Base-by-base conservation (phyloP, 1,284 basidiomycete species). In the Cystobasidium slooffiae region DNA sequence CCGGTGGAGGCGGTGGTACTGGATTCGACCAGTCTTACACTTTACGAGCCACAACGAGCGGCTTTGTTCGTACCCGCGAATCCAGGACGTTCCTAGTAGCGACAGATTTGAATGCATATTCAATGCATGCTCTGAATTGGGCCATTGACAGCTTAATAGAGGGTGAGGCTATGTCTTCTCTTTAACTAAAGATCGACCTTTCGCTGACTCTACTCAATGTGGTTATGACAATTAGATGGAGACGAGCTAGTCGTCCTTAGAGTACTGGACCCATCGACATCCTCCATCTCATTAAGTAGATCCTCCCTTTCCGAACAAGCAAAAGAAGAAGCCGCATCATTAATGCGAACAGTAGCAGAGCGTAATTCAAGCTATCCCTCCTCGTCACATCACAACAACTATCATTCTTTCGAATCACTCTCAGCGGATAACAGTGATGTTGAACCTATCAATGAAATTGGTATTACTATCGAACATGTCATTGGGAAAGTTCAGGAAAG, bases 201-300 rank as follows among this genome's bases (percentile, higher is more conserved):
- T 3, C 80, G 81, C 24, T 77, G 81, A 81, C 80, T 81, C 76
- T 89, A 52, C 87, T 97, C 77, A 92, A 94, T 79, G 86, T 87
- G 64, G 85, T 97, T 9, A 89, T 91, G 9, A 93, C 96, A 83
- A 9, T 31, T 14, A 66, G 94, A 97, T 77, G 92, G 93, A 4
- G 96, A 98, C 81, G 96, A 98, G 82, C 85, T 98, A 39, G 90
- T 99, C 69, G 91, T 97, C 5, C 91, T 93, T 74, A 86, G 95
- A 52, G 94, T 97, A 1, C 88, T 96, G 22, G 94, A 61, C 51
- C 79, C 80, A 70, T 77, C 78, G 41, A 43, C 65, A 7, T 77
- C 78, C 49, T 72, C 78, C n/a, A 69, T 77, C 62, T 64, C 75
- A 3, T 56, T 67, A 3, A 76, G 69, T 49, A 59, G 65, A 16